Evolutionary conservation across 2,329 filamentous ascomycete species (phyloP).

Genomic region (Aspergillus uvarum): DNA sequence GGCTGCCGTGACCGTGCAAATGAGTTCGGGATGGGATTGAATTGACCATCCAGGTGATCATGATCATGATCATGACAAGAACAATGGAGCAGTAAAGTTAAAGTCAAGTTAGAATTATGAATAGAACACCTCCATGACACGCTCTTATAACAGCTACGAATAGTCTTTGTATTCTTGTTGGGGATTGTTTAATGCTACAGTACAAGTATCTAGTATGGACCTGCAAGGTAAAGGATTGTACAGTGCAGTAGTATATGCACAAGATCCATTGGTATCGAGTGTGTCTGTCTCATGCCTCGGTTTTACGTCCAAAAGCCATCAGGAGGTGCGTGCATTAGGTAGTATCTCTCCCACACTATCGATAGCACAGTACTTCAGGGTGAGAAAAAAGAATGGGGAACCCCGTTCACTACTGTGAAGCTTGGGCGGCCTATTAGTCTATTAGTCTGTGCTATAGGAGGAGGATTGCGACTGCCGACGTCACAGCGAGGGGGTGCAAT

Average conservation of each 20-base stretch:
- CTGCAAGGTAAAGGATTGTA: too few relatives aligned
- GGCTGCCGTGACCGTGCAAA: too few relatives aligned
- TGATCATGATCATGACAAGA: background rate
- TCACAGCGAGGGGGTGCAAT: slow-evolving; percentile 19
- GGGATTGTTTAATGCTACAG: too few relatives aligned
- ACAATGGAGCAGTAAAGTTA: too few relatives aligned
- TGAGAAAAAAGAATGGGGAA: background rate
- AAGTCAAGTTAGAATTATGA: too few relatives aligned
- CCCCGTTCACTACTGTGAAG: background rate
- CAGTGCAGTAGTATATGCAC: background rate
- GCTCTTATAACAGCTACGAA: too few relatives aligned
- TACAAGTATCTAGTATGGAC: too few relatives aligned
- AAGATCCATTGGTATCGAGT: background rate
- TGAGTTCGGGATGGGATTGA: too few relatives aligned
- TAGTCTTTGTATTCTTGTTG: too few relatives aligned
- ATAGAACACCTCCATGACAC: too few relatives aligned
- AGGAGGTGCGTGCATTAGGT: background rate
- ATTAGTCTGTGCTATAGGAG: background rate
- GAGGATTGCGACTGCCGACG: slow-evolving; percentile 27
- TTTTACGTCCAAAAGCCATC: background rate
- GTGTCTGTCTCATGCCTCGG: background rate
- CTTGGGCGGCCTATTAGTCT: background rate
- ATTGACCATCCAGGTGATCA: background rate
- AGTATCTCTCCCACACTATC: background rate
- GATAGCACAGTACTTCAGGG: too few relatives aligned